These are phyloP conservation scores for Chionographis japonica DNA, from an alignment of 106 monocot species.

Conservation along the genomic window DNA sequence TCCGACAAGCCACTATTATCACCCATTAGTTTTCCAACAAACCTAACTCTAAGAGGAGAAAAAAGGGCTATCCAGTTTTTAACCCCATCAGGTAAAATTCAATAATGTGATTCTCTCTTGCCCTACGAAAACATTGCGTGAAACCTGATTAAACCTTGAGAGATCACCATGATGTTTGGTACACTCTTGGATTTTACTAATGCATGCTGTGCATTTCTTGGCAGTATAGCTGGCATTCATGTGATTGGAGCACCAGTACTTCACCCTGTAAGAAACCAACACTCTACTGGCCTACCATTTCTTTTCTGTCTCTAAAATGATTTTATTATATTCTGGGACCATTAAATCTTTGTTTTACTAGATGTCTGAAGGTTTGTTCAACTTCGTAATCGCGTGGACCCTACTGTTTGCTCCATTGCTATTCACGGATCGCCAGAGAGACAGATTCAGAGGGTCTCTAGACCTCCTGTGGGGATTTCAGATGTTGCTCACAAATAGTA, in stretches of 20 bases:
- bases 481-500: conserved; percentile 98
- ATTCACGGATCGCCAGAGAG: conserved; percentile 65
- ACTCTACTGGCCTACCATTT: background rate
- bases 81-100: too few relatives aligned
- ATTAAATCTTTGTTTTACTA: conserved; percentile 10
- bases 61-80: too few relatives aligned
- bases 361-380: conserved; percentile 86
- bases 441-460: conserved; percentile 66
- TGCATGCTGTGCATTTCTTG: conserved; percentile 27
- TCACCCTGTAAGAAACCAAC: conserved; percentile 67
- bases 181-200: background rate
- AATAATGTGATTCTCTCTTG: too few relatives aligned
- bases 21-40: too few relatives aligned
- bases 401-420: conserved; percentile 80
- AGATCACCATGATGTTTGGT: too few relatives aligned
- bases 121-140: too few relatives aligned
- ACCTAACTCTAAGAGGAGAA: too few relatives aligned
- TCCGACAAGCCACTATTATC: too few relatives aligned
- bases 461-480: conserved; percentile 90
- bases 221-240: conserved; percentile 85
- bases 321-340: background rate
- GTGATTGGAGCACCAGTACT: conserved; percentile 66
- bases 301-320: background rate
- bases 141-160: too few relatives aligned
- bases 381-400: conserved; percentile 94